phyloP scores from a whole-genome alignment of 2,329 filamentous ascomycete genomes.

The Cordyceps cateniannulata region DNA sequence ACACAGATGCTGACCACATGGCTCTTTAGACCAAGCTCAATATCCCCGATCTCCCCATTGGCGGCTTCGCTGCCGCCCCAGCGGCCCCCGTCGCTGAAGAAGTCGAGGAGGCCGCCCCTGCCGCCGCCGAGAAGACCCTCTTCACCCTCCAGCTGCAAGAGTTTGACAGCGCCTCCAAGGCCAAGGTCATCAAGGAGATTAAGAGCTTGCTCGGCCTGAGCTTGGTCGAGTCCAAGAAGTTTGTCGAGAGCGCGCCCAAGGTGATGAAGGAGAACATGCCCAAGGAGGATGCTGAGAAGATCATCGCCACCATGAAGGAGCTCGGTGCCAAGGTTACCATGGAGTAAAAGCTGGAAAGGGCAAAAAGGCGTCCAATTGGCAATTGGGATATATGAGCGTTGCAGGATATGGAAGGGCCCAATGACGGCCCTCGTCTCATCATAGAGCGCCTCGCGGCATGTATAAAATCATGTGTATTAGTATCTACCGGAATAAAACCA shows the following conservation, averaged over 20 bases:
- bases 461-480: conserved; percentile 29
- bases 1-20: neutral
- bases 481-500: conserved; percentile 13
- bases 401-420: neutral
- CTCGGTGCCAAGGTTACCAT: conserved; percentile 83
- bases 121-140: conserved; percentile 89
- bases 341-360: conserved; percentile 66
- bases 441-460: conserved; percentile 14
- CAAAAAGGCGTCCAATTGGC: conserved; percentile 10
- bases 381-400: neutral
- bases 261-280: conserved; percentile 97
- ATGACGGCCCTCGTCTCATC: neutral
- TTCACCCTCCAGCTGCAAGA: conserved; percentile 93
- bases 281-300: conserved; percentile 99
- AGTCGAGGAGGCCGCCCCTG: conserved; percentile 80
- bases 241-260: conserved; percentile 97
- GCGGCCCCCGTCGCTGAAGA: conserved; percentile 63
- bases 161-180: conserved; percentile 83
- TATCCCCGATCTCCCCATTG: conserved; percentile 94
- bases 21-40: conserved; percentile 75
- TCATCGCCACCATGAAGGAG: conserved; percentile 88
- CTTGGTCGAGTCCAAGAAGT: conserved; percentile 99
- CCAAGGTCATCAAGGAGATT: conserved; percentile 99
- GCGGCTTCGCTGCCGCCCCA: conserved; percentile 73
- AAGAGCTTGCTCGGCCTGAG: conserved; percentile 92